Evolutionary conservation across 2,329 filamentous ascomycete genomes (phyloP).

Genomic region (Xylariaceae sp.): DNA sequence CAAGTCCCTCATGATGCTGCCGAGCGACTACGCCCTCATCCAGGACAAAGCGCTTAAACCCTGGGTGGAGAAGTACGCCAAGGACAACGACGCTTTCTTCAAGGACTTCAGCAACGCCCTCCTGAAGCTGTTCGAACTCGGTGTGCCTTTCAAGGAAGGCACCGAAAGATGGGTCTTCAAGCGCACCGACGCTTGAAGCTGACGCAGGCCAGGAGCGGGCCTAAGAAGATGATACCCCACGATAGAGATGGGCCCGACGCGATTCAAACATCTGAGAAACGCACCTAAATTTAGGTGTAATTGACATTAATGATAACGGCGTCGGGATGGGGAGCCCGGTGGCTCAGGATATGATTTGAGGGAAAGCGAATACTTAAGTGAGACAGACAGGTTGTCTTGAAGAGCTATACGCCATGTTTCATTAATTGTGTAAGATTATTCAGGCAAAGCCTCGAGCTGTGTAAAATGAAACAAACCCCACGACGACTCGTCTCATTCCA

Average conservation of each 20-base stretch:
- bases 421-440: not conserved
- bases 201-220: not conserved
- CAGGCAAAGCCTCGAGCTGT: conserved; percentile 3
- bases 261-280: conserved; percentile 2
- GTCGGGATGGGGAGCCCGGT: not conserved
- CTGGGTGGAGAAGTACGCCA: conserved; percentile 84
- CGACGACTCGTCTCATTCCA: too few species aligned
- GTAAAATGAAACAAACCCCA: conserved; percentile 4
- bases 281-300: conserved; percentile 12
- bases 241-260: conserved; percentile 16
- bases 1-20: conserved; percentile 96
- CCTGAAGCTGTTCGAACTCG: conserved; percentile 86
- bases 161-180: conserved; percentile 68
- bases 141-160: conserved; percentile 80
- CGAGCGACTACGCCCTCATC: conserved; percentile 83
- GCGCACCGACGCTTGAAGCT: conserved; percentile 45
- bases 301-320: not conserved
- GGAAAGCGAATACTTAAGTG: not conserved
- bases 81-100: conserved; percentile 91
- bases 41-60: conserved; percentile 85
- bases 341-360: not conserved
- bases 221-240: conserved; percentile 14
- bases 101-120: conserved; percentile 83
- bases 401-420: not conserved
- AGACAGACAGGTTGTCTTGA: not conserved